Percentiles rank a stretch among this genome's conserved stretches.
phyloP scores from a whole-genome alignment of 1,284 basidiomycete species.

The Inonotus obliquus region DNA sequence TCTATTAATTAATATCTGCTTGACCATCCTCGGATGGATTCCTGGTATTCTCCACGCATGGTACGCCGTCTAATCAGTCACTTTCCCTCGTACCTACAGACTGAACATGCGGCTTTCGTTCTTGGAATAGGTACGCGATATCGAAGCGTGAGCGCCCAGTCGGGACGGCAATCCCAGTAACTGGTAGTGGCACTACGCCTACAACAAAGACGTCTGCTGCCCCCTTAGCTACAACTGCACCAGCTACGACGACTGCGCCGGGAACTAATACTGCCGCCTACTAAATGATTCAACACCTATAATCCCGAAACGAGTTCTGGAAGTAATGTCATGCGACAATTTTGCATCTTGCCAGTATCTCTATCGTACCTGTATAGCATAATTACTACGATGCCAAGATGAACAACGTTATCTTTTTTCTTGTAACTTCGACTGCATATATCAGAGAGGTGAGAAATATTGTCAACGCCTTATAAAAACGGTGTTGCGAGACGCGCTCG shows the following conservation, averaged over 20 bases:
- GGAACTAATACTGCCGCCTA: background rate
- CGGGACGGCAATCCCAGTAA: background rate
- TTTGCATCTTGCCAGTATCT: too few relatives aligned
- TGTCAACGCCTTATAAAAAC: too few relatives aligned
- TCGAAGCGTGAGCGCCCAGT: conserved; percentile 27
- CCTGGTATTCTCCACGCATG: conserved; percentile 56
- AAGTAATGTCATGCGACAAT: too few relatives aligned
- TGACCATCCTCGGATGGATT: conserved; percentile 53
- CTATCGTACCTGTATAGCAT: too few relatives aligned
- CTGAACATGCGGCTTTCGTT: background rate
- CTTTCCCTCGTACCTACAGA: background rate
- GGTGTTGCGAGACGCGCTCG: too few relatives aligned
- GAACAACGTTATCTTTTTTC: too few relatives aligned
- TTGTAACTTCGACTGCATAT: too few relatives aligned
- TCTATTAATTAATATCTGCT: conserved; percentile 50
- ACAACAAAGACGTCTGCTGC: background rate
- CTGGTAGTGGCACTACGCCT: background rate
- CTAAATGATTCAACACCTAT: background rate
- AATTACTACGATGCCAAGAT: too few relatives aligned
- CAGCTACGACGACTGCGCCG: background rate
- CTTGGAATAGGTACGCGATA: conserved; percentile 38
- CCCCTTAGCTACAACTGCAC: background rate
- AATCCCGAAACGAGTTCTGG: background rate
- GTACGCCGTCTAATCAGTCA: conserved; percentile 26
- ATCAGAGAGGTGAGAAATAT: too few relatives aligned